These are phyloP conservation scores for Perkinsela sp. DNA, from an alignment of 208 protist genomes.

Conservation along the genomic window DNA sequence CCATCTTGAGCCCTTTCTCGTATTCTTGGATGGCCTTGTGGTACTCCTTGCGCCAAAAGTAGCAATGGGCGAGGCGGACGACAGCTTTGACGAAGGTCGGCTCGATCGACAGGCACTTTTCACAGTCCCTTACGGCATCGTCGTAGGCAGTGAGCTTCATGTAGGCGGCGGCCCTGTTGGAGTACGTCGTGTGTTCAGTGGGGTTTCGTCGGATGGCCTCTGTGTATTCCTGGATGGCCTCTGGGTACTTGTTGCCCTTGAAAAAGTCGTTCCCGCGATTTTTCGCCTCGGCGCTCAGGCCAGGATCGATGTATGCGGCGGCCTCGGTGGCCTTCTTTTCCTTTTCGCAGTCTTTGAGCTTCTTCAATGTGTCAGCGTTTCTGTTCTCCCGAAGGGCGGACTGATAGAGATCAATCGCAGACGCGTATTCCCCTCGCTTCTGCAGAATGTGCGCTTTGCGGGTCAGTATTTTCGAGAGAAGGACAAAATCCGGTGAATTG, in stretches of 20 bases:
- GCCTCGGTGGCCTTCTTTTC: conserved; percentile 42
- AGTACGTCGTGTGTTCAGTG: conserved; percentile 68
- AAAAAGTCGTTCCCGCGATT: conserved; percentile 80
- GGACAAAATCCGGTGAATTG: conserved; percentile 55
- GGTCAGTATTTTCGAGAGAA: conserved; percentile 62
- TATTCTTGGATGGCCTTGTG: conserved; percentile 78
- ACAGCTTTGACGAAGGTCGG: conserved; percentile 76
- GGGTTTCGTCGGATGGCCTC: conserved; percentile 76
- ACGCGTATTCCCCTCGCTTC: conserved; percentile 37
- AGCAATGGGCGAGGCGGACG: conserved; percentile 50
- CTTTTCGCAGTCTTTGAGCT: conserved; percentile 61
- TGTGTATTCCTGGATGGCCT: conserved; percentile 69
- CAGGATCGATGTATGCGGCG: conserved; percentile 67
- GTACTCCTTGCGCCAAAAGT: conserved; percentile 80
- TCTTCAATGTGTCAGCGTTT: conserved; percentile 57
- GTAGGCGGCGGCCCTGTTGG: conserved; percentile 76
- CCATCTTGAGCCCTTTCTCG: conserved; percentile 68
- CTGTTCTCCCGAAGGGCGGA: conserved; percentile 65
- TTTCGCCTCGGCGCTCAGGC: conserved; percentile 55
- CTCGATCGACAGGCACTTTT: conserved; percentile 74
- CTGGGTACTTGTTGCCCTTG: conserved; percentile 73
- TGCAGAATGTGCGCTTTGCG: conserved; percentile 54
- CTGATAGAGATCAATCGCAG: conserved; percentile 64
- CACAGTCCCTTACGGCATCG: conserved; percentile 70
- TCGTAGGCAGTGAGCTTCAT: conserved; percentile 79